phyloP scores from a whole-genome alignment of 2,329 filamentous ascomycete species.

The Curvularia eragrostidis region DNA sequence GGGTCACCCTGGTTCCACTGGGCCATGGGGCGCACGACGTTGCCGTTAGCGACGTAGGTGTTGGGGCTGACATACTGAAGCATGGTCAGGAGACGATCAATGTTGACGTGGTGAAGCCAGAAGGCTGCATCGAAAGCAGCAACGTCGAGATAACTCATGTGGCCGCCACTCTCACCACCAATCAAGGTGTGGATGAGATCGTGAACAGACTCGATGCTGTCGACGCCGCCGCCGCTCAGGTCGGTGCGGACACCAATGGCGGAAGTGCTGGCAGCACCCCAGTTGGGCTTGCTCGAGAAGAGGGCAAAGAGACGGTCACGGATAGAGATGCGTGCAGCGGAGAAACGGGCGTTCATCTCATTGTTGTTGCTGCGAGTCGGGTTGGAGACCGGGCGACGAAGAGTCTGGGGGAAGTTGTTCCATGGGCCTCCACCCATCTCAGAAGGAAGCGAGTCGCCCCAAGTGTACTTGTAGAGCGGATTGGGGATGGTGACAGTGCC shows the following conservation, averaged over 20 bases:
- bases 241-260: conserved; percentile 42
- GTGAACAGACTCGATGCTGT: conserved; percentile 49
- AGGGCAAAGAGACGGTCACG: conserved; percentile 48
- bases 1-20: conserved; percentile 52
- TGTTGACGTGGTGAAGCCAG: conserved; percentile 50
- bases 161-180: conserved; percentile 62
- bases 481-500: conserved; percentile 52
- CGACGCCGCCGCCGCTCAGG: conserved; percentile 37
- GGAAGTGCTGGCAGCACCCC: conserved; percentile 40
- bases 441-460: conserved; percentile 60
- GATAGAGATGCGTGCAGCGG: conserved; percentile 38
- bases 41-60: conserved; percentile 65
- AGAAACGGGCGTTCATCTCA: conserved; percentile 41
- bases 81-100: conserved; percentile 66
- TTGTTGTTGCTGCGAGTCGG: conserved; percentile 49
- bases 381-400: conserved; percentile 43
- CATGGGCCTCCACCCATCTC: conserved; percentile 53
- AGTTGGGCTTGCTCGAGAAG: conserved; percentile 43
- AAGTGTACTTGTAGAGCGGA: conserved; percentile 56
- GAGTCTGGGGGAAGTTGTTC: conserved; percentile 41
- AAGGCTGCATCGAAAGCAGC: conserved; percentile 79
- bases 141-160: conserved; percentile 75
- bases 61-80: conserved; percentile 78
- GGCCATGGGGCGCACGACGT: conserved; percentile 40
- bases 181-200: conserved; percentile 44